Base-by-base conservation (phyloP, 139 green algal species). In the Closterium sp. region DNA sequence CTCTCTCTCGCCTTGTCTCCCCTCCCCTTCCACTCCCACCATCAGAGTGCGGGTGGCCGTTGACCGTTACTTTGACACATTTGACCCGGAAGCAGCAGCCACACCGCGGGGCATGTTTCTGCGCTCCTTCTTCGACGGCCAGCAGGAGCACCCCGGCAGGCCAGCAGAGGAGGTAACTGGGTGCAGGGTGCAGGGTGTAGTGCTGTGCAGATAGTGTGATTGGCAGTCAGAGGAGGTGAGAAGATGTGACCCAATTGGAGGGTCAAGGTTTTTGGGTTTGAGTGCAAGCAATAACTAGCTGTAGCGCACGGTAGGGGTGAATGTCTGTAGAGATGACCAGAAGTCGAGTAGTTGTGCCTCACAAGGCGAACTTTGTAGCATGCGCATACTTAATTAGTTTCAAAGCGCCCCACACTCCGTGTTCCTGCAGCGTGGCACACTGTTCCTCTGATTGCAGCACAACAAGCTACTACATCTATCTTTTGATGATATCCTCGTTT, bases 61-160 rank as follows among this genome's bases (percentile, higher is more conserved):
- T 7, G 89, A 93, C 2, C 31, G 28, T 3, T 91, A 91, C 19
- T 81, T 93, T 23, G 88, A 93, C 23, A n/a, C 33, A 0, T 94
- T 93, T 25, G 76, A 94, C 33, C 88, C 91, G 19, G 23, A 83
- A 21, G 33, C 32, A 8, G 32, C 34, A 33, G 66, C 34, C n/a
- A 94, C 91, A 34, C 91, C 91, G 2, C 69, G 89, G 16, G 91
- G 91, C 28, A 94, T 94, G 19, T 94, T 94, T 36, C 28, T 55
- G 34, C 55, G 55, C 55, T 76, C 55, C 55, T 76, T 76, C 55
- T 76, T 76, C 5, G 55, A 76, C 25, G 5, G 16, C 55, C 55
- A 12, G 55, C 55, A 28, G 55, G 55, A 10, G 55, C 55, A 28
- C 2, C 55, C 16, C 55, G 55, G 55, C 16, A 76, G 55, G 12